These are phyloP conservation scores for Rosellinia necatrix DNA, from an alignment of 2,329 filamentous ascomycete genomes.

Conservation along the genomic window DNA sequence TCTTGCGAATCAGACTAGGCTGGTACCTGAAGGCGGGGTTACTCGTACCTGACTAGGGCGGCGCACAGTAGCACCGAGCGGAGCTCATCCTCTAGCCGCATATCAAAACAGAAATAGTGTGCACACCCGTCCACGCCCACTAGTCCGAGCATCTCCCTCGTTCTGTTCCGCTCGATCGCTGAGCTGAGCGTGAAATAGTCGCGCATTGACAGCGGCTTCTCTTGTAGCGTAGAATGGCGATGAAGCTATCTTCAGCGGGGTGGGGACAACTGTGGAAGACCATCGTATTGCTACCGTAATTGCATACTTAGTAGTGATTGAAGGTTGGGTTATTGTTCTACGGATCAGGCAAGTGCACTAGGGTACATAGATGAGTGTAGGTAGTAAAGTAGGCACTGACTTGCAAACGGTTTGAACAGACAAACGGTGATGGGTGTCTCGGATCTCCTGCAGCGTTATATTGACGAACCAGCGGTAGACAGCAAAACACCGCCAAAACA, in stretches of 20 bases:
- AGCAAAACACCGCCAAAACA: background rate
- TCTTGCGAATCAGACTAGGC: conserved; percentile 13
- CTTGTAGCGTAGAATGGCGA: background rate
- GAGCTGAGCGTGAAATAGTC: background rate
- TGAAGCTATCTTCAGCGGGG: conserved; percentile 2
- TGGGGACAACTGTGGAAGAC: background rate
- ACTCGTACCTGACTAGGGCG: conserved; percentile 17
- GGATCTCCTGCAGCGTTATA: background rate
- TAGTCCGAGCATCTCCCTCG: background rate
- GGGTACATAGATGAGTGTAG: no score
- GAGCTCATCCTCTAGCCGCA: conserved; percentile 17
- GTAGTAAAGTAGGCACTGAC: no score
- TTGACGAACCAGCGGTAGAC: no score
- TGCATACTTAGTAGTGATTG: no score
- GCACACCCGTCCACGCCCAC: conserved; percentile 4
- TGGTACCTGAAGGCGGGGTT: conserved; percentile 18
- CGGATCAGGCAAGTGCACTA: no score
- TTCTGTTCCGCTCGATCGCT: background rate
- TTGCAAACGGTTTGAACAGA: conserved; percentile 3
- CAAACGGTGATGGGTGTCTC: conserved; percentile 23
- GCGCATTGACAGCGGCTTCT: no score
- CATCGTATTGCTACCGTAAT: background rate
- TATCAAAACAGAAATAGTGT: conserved; percentile 25
- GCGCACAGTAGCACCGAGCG: background rate
- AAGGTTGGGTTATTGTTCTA: no score